These are phyloP conservation scores for Aspergillus avenaceus DNA, from an alignment of 495 filamentous ascomycete genomes.

Conservation along the genomic window DNA sequence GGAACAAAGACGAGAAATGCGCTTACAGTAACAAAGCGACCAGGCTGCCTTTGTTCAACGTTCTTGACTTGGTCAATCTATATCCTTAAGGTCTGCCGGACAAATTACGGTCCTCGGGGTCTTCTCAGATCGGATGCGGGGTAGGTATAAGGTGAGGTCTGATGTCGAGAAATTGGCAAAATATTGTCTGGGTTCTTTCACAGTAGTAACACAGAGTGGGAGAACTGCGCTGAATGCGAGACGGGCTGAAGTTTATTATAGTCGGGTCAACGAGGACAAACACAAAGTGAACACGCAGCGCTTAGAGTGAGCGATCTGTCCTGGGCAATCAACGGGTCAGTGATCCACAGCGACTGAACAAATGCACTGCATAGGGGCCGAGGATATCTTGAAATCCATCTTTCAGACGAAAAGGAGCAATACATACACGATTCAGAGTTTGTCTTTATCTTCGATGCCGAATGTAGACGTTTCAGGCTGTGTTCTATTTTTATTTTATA, in stretches of 20 bases:
- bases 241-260: too few relatives aligned
- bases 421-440: background rate
- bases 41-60: background rate
- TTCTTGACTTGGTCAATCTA: background rate
- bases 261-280: too few relatives aligned
- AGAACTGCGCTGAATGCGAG: background rate
- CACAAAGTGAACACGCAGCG: background rate
- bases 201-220: background rate
- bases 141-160: slow-evolving; percentile 13
- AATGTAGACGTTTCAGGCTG: slow-evolving; percentile 12
- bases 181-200: background rate
- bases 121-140: slow-evolving; percentile 15
- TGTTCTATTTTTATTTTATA: slow-evolving; percentile 14
- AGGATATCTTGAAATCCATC: too few relatives aligned
- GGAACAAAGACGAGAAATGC: background rate
- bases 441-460: background rate
- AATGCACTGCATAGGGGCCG: background rate
- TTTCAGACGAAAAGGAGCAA: background rate
- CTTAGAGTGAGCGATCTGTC: background rate
- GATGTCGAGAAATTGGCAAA: background rate
- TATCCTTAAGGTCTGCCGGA: slow-evolving; percentile 5
- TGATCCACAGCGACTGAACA: background rate
- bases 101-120: background rate
- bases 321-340: background rate
- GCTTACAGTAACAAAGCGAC: slow-evolving; percentile 13